Base-by-base conservation (phyloP, 768 basidiomycete genomes). In the Pisolithus sp. region DNA sequence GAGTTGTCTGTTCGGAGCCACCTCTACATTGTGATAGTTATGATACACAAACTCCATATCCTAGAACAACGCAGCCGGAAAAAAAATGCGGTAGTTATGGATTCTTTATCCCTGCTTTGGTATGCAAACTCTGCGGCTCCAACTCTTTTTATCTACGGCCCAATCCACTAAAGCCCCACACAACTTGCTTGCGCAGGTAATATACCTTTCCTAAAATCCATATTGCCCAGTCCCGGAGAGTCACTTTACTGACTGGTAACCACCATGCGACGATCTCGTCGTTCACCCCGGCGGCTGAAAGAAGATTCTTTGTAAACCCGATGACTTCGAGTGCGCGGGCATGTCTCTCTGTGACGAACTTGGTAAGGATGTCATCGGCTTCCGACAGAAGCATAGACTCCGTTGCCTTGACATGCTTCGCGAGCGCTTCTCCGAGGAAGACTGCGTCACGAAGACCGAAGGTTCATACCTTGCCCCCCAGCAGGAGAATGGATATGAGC, bases 381-480 rank as follows among this genome's bases (percentile, higher is more conserved):
- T 56, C 57, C 6, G 53, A 18, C 13, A 46, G 24, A 2, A 57
- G 18, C 21, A 44, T 40, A 0, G 51, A 53, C 38, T 59, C 50
- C 3, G 53, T 10, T 28, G 55, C 57, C 4, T 39, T 55, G 1
- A 72, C 52, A 59, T 75, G 74, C n/a, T 67, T 62, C 17, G 63
- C 60, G 38, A 81, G 61, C 7, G 59, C 70, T n/a, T 72, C 68
- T 5, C 73, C 78, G 4, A 80, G 69, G 45, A 68, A 65, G 20
- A 79, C 60, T 7, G 74, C 78, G 53, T 81, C 80, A 15, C 78
- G 71, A n/a, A 81, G 63, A 5, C 79, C 77, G n/a, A 81, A n/a
- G 71, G 54, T 80, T 79, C 78, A 81, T 77, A 10, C 79, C 80
- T 49, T 79, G 78, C 1, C 80, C 80, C 1, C 79, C 80, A 6